Base-by-base conservation (phyloP, 2,329 filamentous ascomycete species). In the Huntiella abstrusa region DNA sequence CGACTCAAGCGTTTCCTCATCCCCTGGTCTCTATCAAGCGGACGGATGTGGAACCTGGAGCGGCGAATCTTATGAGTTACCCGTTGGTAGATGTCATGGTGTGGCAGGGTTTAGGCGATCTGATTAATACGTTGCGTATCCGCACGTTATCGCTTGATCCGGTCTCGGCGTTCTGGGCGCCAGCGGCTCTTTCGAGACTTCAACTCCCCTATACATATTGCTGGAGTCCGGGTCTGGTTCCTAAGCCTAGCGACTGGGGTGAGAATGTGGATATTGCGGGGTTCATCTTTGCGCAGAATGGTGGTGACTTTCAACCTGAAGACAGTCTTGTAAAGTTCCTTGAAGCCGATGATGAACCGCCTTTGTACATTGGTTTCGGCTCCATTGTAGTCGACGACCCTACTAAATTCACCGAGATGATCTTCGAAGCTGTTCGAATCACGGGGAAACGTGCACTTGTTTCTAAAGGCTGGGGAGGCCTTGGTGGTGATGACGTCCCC, bases 31-130 rank as follows among this genome's bases (percentile, higher is more conserved):
- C 76, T 55, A 79, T 88, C 59, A 82, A 79, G 55, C 71, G 70
- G 50, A 75, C 71, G 12, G 83, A 84, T 52, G 72, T 84, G 6
- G 80, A 86, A 54, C 67, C 72, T 1, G 75, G 73, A 15, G 83
- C 83, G 56, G 75, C 78, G 10, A 91, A 88, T 59, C 85, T 83
- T 56, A 83, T 88, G 58, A 80, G 75, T 1, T 91, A 87, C 56
- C 77, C 80, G 0, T 62, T 88, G 33, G 80, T 88, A 1, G 83
- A 88, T 57, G 80, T 84, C 73, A 83, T 88, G 71, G 81, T 85
- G 1, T 94, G 86, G 86, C 85, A 94, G 59, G 87, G 86, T 0
- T 66, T 88, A 1, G 83, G 83, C 2, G 83, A 87, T 57, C 62
- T 88, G 22, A 72, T 88, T 52, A 88, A 88, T 55, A 66, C 74